Percentiles rank a stretch among this genome's conserved stretches.
These are phyloP conservation scores for Paulownia fortunei DNA, from an alignment of 257 asterid genomes.

Conservation along the genomic window DNA sequence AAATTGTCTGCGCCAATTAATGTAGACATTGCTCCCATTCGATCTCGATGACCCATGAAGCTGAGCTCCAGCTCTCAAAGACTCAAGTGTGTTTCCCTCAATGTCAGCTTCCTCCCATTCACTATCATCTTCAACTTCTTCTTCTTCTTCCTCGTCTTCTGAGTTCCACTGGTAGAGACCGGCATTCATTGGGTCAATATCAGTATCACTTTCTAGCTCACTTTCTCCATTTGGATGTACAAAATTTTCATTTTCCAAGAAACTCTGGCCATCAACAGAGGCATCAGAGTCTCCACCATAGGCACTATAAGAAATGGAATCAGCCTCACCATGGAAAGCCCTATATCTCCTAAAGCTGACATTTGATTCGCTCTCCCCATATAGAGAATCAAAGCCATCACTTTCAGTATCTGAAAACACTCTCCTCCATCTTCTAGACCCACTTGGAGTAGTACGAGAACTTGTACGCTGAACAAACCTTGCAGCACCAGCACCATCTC, in stretches of 20 bases:
- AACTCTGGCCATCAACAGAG: constrained; percentile 67
- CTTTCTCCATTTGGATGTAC: constrained; percentile 55
- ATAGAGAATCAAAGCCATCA: constrained; percentile 76
- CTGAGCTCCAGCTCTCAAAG: constrained; percentile 41
- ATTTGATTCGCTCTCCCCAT: constrained; percentile 79
- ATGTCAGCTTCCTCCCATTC: constrained; percentile 71
- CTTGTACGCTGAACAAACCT: constrained; percentile 46
- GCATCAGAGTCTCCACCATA: constrained; percentile 81
- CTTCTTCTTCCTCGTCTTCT: too few species aligned
- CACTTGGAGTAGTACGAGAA: constrained; percentile 65
- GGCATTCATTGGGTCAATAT: constrained; percentile 94
- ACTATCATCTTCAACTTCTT: constrained; percentile 55
- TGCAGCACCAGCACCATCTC: constrained; percentile 47
- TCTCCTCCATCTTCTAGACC: constrained; percentile 75
- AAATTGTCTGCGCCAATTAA: constrained; percentile 43
- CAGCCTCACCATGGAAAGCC: constrained; percentile 61
- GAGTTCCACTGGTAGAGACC: constrained; percentile 77
- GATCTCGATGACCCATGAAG: constrained; percentile 34
- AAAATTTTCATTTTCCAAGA: constrained; percentile 55
- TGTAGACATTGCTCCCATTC: constrained; percentile 32
- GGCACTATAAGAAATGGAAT: constrained; percentile 57
- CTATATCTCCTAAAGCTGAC: constrained; percentile 71
- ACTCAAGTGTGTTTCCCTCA: constrained; percentile 44
- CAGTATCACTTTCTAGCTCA: constrained; percentile 72
- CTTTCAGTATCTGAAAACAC: constrained; percentile 77